Evolutionary conservation across 228 moss, liverwort and hornwort genomes (phyloP).

Genomic region (Sphagnum fallax): DNA sequence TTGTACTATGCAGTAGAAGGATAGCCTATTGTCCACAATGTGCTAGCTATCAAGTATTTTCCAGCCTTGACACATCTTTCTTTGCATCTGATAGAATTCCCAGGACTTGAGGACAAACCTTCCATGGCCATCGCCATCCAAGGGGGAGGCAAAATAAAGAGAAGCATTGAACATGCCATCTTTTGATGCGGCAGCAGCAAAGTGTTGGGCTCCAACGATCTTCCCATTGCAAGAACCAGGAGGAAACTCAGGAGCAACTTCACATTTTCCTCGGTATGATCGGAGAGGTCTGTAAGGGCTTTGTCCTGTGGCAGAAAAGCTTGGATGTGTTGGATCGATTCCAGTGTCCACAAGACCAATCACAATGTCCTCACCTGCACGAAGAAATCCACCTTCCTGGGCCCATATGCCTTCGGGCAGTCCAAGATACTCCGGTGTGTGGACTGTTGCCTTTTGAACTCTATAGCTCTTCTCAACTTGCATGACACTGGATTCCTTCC

Average conservation of each 20-base stretch:
- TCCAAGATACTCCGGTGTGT: conserved; percentile 6
- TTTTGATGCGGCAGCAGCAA: background rate
- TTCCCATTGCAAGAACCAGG: background rate
- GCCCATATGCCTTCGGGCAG: conserved; percentile 1
- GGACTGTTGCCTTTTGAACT: conserved; percentile 1
- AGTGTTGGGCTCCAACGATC: background rate
- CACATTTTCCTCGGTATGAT: background rate
- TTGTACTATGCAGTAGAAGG: too few relatives aligned
- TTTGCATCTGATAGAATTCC: too few relatives aligned
- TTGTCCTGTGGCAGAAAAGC: background rate
- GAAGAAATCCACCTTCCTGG: background rate
- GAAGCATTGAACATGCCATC: background rate
- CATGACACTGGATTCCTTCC: conserved; percentile 3
- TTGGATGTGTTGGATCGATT: conserved; percentile 5
- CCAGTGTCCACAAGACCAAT: conserved; percentile 15
- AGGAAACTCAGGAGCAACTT: background rate
- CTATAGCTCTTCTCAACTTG: conserved; percentile 5
- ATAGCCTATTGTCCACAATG: too few relatives aligned
- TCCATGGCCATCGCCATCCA: background rate
- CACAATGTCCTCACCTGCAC: conserved; percentile 15
- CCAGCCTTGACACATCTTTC: too few relatives aligned
- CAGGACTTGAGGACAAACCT: background rate
- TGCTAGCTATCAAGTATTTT: too few relatives aligned
- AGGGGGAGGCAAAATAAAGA: background rate
- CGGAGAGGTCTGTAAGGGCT: background rate